These are phyloP conservation scores for Boechera stricta DNA, from an alignment of 345 rosid genomes.

Conservation along the genomic window DNA sequence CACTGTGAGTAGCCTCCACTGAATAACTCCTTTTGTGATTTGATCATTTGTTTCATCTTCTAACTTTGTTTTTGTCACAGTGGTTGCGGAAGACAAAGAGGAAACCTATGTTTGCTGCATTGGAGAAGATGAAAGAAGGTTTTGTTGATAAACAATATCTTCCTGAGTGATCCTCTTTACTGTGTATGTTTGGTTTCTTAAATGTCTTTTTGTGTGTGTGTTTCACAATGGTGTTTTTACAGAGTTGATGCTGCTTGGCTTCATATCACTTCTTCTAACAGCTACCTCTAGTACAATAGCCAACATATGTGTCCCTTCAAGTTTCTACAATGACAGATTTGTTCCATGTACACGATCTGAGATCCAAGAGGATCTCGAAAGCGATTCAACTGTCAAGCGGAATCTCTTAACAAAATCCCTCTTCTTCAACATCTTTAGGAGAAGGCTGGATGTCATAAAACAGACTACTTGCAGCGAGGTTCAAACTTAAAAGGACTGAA, in stretches of 20 bases:
- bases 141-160: background rate
- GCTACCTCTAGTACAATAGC: conserved; percentile 86
- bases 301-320: conserved; percentile 83
- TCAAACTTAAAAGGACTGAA: background rate
- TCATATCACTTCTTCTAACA: conserved; percentile 90
- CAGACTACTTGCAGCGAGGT: conserved; percentile 76
- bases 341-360: conserved; percentile 79
- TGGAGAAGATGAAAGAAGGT: conserved; percentile 99
- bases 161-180: background rate
- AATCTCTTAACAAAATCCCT: conserved; percentile 51
- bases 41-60: background rate
- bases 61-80: conserved; percentile 48
- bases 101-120: conserved; percentile 79
- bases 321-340: conserved; percentile 74
- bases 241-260: conserved; percentile 99
- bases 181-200: conserved; percentile 20
- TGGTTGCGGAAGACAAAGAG: conserved; percentile 83
- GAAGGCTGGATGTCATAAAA: conserved; percentile 57
- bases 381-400: conserved; percentile 55
- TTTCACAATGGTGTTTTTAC: background rate
- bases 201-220: conserved; percentile 1
- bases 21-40: background rate
- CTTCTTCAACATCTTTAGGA: conserved; percentile 52
- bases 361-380: conserved; percentile 54
- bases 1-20: conserved; percentile 54